Conservation (phyloP, 1,284 basidiomycete genomes). For the Malassezia furfur region DNA sequence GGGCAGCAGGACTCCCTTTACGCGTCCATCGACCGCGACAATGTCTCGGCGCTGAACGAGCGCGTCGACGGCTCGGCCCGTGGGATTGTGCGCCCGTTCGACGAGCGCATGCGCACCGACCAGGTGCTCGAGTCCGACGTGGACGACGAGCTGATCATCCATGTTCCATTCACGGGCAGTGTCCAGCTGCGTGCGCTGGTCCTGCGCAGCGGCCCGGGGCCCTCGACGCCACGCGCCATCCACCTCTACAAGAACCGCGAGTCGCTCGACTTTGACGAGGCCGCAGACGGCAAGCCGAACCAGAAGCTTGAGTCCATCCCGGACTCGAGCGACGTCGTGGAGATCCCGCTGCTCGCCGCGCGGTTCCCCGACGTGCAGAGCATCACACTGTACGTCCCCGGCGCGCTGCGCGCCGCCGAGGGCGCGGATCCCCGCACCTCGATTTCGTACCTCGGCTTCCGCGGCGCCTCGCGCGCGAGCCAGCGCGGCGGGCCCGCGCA, state of each 20-base stretch:
- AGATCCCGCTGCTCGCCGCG: conserved; percentile 35
- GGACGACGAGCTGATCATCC: conserved; percentile 38
- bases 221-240: conserved; percentile 25
- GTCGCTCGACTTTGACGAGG: conserved; percentile 33
- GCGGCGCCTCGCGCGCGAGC: conserved; percentile 21
- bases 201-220: conserved; percentile 20
- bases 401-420: conserved; percentile 20
- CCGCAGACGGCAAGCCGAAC: conserved; percentile 13
- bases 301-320: conserved; percentile 35
- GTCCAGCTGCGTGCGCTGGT: conserved; percentile 34
- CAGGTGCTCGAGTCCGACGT: conserved; percentile 24
- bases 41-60: conserved; percentile 35
- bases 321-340: conserved; percentile 26
- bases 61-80: conserved; percentile 17
- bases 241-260: conserved; percentile 35
- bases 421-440: conserved; percentile 12
- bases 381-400: conserved; percentile 35
- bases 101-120: conserved; percentile 20
- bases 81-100: conserved; percentile 32
- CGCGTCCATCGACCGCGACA: conserved; percentile 27
- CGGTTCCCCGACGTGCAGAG: conserved; percentile 36
- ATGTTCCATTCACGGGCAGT: conserved; percentile 34
- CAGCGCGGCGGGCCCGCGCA: conserved; percentile 24
- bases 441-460: conserved; percentile 41
- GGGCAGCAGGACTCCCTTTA: conserved; percentile 39